Evolutionary conservation across 2,329 filamentous ascomycete species (phyloP), one percentile per base, ranked within the genome.

Genomic region (Neonectria punicea): DNA sequence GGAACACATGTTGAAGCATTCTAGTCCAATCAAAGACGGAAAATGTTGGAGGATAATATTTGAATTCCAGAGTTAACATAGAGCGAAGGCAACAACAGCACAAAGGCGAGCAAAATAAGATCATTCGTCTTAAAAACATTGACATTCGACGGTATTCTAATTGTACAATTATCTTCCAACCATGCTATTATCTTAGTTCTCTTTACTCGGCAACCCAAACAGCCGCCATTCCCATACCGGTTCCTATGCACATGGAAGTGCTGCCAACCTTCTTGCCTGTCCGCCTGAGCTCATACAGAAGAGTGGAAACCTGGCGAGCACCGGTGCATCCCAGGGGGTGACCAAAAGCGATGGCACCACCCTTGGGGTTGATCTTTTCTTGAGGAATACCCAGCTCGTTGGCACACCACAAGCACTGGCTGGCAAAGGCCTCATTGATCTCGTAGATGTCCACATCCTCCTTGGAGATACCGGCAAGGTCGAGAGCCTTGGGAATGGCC

Each of bases 371-470:
- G 77, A 99, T 90, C 88, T 98, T 98, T 70, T 93, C 90, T 66
- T 86, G 78, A 58, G 93, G 92, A 30, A 99, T 82, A 49, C 91
- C 91, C 22, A 99, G 88, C 85, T 98, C 90, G 75, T 96, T 93
- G 68, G 93, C 89, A 80, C 94, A 98, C 92, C 92, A 98, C 71
- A 98, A 81, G 81, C 93, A 97, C 86, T 98, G 95, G 69, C 89
- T 93, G 34, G 96, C 96, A 80, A 99, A 99, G 1, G 96, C 96
- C 87, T 99, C 96, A 85, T 99, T 99, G 87, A 99, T 98, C 88
- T 99, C 96, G 77, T 89, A 98, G 77, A 98, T 95, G 79, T 98
- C 96, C 32, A 99, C 93, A 72, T 98, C 95, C 62, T 97, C 91
- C 81, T 91, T 93, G 78, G 85, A 86, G 74, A 99, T 89, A 65